Conservation (phyloP, 2,329 filamentous ascomycete species). For the Colletotrichum zoysiae region DNA sequence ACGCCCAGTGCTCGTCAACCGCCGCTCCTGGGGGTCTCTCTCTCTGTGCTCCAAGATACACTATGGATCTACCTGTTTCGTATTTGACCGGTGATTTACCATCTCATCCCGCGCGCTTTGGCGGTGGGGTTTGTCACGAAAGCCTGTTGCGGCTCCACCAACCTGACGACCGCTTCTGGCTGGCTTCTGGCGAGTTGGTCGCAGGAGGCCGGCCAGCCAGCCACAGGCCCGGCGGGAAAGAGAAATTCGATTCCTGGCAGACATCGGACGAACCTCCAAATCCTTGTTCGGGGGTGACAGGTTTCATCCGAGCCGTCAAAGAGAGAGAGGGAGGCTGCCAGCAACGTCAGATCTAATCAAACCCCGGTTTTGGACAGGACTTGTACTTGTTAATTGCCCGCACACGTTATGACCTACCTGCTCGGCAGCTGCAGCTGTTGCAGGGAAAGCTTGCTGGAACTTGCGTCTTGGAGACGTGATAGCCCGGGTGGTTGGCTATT, state of each 20-base stretch:
- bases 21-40: conserved; percentile 8
- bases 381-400: background rate
- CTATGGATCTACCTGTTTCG: background rate
- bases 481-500: conserved; percentile 25
- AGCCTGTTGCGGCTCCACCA: conserved; percentile 37
- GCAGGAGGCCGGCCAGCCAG: conserved; percentile 6
- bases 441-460: conserved; percentile 6
- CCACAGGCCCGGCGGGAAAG: conserved; percentile 21
- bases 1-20: background rate
- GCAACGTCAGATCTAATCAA: background rate
- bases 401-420: background rate
- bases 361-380: conserved; percentile 4
- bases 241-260: conserved; percentile 18
- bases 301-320: conserved; percentile 27
- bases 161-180: conserved; percentile 40
- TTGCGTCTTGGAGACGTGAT: background rate
- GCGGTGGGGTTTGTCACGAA: conserved; percentile 39
- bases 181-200: conserved; percentile 28
- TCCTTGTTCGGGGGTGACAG: conserved; percentile 17
- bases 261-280: conserved; percentile 38
- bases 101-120: conserved; percentile 40
- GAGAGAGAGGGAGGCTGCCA: background rate
- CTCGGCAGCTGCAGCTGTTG: background rate
- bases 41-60: background rate
- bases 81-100: conserved; percentile 34